Base-by-base conservation (phyloP, 2,329 filamentous ascomycete species). In the Fusarium sp. region DNA sequence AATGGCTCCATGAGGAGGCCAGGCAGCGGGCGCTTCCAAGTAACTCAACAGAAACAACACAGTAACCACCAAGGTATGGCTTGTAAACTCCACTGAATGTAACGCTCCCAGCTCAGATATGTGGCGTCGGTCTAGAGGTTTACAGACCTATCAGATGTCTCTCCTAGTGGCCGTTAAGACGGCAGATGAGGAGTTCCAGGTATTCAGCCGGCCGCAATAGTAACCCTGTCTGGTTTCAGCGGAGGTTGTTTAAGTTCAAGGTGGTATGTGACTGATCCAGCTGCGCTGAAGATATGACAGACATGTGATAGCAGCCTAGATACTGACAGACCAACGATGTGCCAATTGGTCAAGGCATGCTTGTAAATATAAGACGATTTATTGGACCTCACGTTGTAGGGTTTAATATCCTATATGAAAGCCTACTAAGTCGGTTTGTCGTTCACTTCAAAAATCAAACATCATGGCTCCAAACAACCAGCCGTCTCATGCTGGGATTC, bases 401-500 rank as follows among this genome's bases (percentile, higher is more conserved):
- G 0, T 4, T n/a, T 5, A 35, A 37, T 15, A 30, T 30, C 2
- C 12, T 59, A 11, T 2, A 4, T 14, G 9, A 11, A 30, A 11
- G 4, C 12, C 6, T 20, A 2, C 14, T 14, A 10, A 17, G 17
- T 2, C 6, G 8, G 15, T 20, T 20, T 45, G 1, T n/a, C 0
- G 1, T 15, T 30, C 4, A n/a, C 22, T n/a, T 45, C 10, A 12
- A 9, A 58, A 6, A 22, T 14, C 20, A 30, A n/a, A 1, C 5
- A 52, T 6, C 27, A 68, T 68, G 65, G 17, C 20, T 3, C 25
- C 50, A 1, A 15, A 20, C 9, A 56, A 30, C 4, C 20, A 66
- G 3, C 50, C 40, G 2, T 30, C 33, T 1, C 65, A 38, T 12
- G 50, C 65, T 11, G 65, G 63, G 14, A 66, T 68, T 20, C 65